phyloP scores from a whole-genome alignment of 805 yeast species.

The Wickerhamomyces alni region DNA sequence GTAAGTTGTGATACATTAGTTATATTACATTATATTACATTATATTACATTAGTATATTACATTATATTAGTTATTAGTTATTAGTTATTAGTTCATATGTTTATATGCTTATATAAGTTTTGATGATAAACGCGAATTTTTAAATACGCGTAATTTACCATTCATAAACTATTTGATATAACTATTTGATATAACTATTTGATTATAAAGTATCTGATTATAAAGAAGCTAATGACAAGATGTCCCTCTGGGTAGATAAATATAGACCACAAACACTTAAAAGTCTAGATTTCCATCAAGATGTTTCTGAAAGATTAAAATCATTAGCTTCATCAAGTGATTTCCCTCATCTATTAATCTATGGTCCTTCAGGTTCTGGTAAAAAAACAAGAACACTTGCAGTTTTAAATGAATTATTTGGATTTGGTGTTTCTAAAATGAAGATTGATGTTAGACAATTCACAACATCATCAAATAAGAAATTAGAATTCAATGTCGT shows the following conservation, averaged over 20 bases:
- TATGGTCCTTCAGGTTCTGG: slow-evolving; percentile 98
- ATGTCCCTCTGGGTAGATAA: slow-evolving; percentile 98
- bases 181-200: no score
- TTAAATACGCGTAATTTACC: no score
- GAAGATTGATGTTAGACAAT: slow-evolving; percentile 86
- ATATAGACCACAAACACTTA: slow-evolving; percentile 70
- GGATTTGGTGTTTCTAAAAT: slow-evolving; percentile 78
- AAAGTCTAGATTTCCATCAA: slow-evolving; percentile 59
- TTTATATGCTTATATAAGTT: no score
- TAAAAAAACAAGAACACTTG: slow-evolving; percentile 86
- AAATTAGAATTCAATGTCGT: slow-evolving; percentile 89
- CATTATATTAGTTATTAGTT: no score
- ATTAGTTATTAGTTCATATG: no score
- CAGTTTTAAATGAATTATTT: slow-evolving; percentile 71
- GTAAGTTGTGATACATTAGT: not conserved
- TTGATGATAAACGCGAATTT: no score
- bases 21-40: no score
- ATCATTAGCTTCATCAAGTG: slow-evolving; percentile 65
- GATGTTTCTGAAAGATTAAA: slow-evolving; percentile 57
- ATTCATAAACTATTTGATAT: no score
- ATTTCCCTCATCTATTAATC: slow-evolving; percentile 86
- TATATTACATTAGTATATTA: no score
- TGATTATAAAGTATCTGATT: no score
- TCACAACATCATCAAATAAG: slow-evolving; percentile 65
- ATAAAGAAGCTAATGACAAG: not conserved